Evolutionary conservation across 371 early-diverging fungal species (phyloP), one percentile per base, ranked within the genome.

Genomic region (Mortierella sp.): DNA sequence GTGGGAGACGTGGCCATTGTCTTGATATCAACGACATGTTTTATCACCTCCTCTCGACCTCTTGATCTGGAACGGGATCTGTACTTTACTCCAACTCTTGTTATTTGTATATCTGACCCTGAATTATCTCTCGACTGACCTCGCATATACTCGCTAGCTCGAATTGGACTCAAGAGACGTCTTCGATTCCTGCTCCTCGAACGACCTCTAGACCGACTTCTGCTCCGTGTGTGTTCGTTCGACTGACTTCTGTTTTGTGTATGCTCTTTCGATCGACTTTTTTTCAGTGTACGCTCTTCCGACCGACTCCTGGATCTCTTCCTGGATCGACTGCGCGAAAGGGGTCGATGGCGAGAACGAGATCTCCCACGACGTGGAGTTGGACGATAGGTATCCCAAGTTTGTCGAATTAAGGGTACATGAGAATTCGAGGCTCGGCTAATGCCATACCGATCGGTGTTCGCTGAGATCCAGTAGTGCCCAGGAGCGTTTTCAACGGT

Each of bases 261-360:
- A 12, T 22, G 49, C 15, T 22, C 51, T 32, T 19, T 47, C 37
- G 49, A 45, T 23, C 29, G 65, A 42, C 23, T 28, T 28, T 43
- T 53, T 26, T 28, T 53, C 53, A 7, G 28, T 28, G 19, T 10
- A 10, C 53, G 42, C 9, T 22, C 68, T 17, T 34, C 23, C 0
- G 69, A 68, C 28, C 45, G 54, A 57, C 57, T 63, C 26, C 63
- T 62, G 12, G 70, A 63, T 12, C 61, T 60, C 29, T 45, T 49
- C 17, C 70, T 63, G 1, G 70, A 63, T 1, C 37, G 35, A 64
- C 64, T 64, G 22, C 7, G 10, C 8, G 66, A 57, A n/a, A 29
- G 43, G 1, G 19, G 54, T 7, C 7, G 64, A 19, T 45, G 42
- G 15, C 49, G 15, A 2, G 68, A 68, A 17, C 49, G 40, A 23